Percentiles rank a stretch among this genome's conserved stretches.
Evolutionary conservation across 768 basidiomycete genomes (phyloP).

Genomic region (Dioszegia crocea): DNA sequence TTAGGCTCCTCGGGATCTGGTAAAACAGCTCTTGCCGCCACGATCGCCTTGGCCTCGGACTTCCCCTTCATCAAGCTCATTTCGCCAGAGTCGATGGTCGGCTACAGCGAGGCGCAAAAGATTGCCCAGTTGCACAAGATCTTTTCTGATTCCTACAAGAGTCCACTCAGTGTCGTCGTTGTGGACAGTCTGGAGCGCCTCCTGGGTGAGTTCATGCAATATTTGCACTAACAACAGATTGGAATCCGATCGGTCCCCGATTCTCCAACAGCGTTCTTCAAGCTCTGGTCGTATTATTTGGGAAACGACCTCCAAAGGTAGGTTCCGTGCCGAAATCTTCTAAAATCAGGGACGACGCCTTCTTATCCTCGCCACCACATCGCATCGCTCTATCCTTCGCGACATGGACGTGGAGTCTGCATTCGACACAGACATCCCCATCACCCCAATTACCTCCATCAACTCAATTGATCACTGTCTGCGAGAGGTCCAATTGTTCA

Average conservation of each 20-base stretch:
- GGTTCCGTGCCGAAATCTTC: constrained; percentile 9
- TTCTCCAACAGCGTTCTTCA: constrained; percentile 95
- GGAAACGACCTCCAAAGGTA: constrained; percentile 87
- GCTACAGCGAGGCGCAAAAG: constrained; percentile 87
- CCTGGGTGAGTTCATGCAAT: constrained; percentile 60
- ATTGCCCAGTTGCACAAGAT: constrained; percentile 84
- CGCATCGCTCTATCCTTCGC: constrained; percentile 73
- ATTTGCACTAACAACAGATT: constrained; percentile 55
- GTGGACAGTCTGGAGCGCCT: constrained; percentile 91
- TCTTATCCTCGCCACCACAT: constrained; percentile 86
- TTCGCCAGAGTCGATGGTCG: constrained; percentile 94
- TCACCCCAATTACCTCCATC: constrained; percentile 74
- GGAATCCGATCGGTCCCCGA: constrained; percentile 92
- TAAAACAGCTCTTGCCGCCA: constrained; percentile 90
- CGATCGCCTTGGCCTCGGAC: constrained; percentile 85
- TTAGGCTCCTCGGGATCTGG: constrained; percentile 76
- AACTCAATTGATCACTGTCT: constrained; percentile 70
- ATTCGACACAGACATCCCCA: constrained; percentile 81
- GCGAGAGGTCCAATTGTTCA: constrained; percentile 73
- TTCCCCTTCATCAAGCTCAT: constrained; percentile 98
- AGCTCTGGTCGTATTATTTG: constrained; percentile 78
- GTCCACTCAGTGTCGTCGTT: constrained; percentile 90
- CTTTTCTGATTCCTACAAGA: constrained; percentile 94
- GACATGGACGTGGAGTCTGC: constrained; percentile 84
- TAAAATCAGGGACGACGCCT: constrained; percentile 73